Evolutionary conservation across 2,329 filamentous ascomycete genomes (phyloP).

Genomic region (Botryotinia convoluta): DNA sequence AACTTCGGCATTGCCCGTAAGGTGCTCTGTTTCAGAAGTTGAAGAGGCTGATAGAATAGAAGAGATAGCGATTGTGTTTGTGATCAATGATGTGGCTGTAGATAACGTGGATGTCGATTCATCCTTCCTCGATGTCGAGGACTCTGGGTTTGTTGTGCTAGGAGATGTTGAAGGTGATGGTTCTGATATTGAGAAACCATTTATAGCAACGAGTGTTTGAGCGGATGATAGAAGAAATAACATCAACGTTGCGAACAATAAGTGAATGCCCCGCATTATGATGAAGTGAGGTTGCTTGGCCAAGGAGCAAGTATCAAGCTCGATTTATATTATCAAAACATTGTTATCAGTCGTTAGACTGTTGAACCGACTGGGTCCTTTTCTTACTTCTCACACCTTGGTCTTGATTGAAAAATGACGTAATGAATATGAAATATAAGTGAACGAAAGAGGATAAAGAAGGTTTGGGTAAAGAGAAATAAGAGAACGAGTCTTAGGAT

Average conservation of each 20-base stretch:
- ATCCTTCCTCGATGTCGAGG: slow-evolving; percentile 15
- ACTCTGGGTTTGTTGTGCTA: not conserved
- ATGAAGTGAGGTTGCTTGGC: slow-evolving; percentile 19
- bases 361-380: slow-evolving; percentile 19
- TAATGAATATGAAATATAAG: slow-evolving; percentile 38
- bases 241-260: slow-evolving; percentile 21
- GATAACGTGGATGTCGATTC: slow-evolving; percentile 22
- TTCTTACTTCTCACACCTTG: not conserved
- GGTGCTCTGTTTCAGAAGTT: slow-evolving; percentile 8
- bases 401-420: slow-evolving; percentile 31
- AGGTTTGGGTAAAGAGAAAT: slow-evolving; percentile 39
- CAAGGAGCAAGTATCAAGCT: slow-evolving; percentile 13
- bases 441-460: slow-evolving; percentile 39
- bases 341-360: slow-evolving; percentile 12
- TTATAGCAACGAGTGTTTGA: slow-evolving; percentile 17
- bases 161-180: not conserved
- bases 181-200: slow-evolving; percentile 4
- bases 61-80: slow-evolving; percentile 26
- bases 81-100: slow-evolving; percentile 19
- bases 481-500: slow-evolving; percentile 56
- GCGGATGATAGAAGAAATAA: slow-evolving; percentile 16
- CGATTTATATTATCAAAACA: slow-evolving; percentile 17
- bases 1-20: slow-evolving; percentile 6
- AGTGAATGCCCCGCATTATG: slow-evolving; percentile 22
- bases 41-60: slow-evolving; percentile 23